These are phyloP conservation scores for Pyrus hybrid DNA, from an alignment of 331 rosid species.

Conservation along the genomic window DNA sequence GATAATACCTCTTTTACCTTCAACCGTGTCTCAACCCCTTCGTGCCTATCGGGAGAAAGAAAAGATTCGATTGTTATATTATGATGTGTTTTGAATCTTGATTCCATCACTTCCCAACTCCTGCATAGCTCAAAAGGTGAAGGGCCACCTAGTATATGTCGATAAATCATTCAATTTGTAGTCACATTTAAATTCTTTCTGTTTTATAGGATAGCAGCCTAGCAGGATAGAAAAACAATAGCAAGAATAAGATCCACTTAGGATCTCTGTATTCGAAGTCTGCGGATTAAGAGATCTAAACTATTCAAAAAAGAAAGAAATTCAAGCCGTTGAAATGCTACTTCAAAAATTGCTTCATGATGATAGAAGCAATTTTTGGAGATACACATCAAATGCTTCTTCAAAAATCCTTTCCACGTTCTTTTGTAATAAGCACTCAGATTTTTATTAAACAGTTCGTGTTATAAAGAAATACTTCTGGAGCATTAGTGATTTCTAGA, in stretches of 20 bases:
- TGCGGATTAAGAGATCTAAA: fast-evolving
- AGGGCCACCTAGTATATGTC: not conserved
- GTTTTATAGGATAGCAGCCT: not conserved
- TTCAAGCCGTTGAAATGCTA: too few relatives aligned
- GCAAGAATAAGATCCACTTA: too few relatives aligned
- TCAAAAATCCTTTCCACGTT: too few relatives aligned
- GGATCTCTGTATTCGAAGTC: too few relatives aligned
- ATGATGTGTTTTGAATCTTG: not conserved
- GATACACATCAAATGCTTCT: not conserved
- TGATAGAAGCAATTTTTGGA: too few relatives aligned
- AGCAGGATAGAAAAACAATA: not conserved
- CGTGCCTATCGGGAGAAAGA: not conserved
- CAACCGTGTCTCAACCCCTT: not conserved
- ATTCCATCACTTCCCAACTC: not conserved
- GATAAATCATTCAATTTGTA: not conserved
- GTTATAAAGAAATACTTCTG: too few relatives aligned
- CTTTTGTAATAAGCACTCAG: not conserved
- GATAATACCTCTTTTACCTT: not conserved
- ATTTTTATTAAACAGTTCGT: too few relatives aligned
- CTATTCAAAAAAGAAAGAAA: too few relatives aligned
- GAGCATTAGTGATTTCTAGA: not conserved
- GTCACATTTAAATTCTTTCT: not conserved
- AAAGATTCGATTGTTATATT: not conserved
- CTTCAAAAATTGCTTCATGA: too few relatives aligned
- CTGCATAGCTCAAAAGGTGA: not conserved